Evolutionary conservation across 1,139 yeast genomes (phyloP).

Genomic region (Waltiozyma sp.): DNA sequence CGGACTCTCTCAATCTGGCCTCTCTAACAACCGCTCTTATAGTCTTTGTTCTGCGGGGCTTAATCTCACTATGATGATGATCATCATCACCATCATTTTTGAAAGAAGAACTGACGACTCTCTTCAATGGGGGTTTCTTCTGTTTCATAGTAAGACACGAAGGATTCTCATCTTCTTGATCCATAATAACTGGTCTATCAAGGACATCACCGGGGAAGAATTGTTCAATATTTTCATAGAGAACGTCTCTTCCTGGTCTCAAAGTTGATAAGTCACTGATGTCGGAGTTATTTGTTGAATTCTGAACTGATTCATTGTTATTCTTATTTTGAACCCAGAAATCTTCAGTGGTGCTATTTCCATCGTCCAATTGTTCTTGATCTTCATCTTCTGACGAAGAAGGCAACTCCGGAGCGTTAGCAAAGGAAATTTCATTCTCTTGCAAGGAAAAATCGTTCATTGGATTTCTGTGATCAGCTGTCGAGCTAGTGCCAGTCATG

Average conservation of each 20-base stretch:
- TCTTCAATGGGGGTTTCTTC: constrained; percentile 7
- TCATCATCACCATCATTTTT: constrained; percentile 7
- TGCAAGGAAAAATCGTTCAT: constrained; percentile 25
- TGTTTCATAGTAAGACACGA: constrained; percentile 40
- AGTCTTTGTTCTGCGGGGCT: constrained; percentile 58
- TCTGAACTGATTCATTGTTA: not conserved
- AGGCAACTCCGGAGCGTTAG: constrained; percentile 49
- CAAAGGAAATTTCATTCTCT: constrained; percentile 63
- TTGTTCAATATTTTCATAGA: constrained; percentile 80
- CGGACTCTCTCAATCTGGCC: constrained; percentile 30
- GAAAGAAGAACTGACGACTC: constrained; percentile 12
- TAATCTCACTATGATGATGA: constrained; percentile 15
- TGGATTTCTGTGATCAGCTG: not conserved
- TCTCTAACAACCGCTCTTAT: constrained; percentile 89
- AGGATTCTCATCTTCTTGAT: constrained; percentile 57
- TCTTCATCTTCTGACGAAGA: constrained; percentile 34
- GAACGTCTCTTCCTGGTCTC: constrained; percentile 91
- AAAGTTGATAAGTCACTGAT: constrained; percentile 30
- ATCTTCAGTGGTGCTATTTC: constrained; percentile 27
- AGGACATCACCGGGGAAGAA: constrained; percentile 90
- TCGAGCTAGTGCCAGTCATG: not conserved
- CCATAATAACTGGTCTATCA: constrained; percentile 61
- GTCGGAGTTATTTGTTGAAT: not conserved
- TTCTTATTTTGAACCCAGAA: constrained; percentile 48
- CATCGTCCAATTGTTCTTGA: constrained; percentile 22